Base-by-base conservation (phyloP, 108 stramenopile genomes). In the Cyclotella sp. region DNA sequence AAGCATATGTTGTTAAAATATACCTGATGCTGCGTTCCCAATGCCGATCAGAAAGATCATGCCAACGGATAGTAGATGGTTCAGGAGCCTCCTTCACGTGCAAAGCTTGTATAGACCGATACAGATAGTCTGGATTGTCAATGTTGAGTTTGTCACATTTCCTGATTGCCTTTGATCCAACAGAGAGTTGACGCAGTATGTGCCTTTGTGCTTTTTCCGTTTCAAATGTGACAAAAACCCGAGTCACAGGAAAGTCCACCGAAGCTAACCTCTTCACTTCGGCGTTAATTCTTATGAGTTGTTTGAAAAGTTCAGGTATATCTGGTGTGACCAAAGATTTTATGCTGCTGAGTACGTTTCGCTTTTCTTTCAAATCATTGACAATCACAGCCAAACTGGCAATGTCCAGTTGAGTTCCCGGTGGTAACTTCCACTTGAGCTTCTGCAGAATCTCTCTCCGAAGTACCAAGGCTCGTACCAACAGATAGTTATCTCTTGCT, bases 11-110 rank as follows among this genome's bases (percentile, higher is more conserved):
- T n/a, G 47, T 49, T 7, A 49, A 9, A 16, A 49, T 3, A 49
- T n/a, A 49, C n/a, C 47, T 49, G 47, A 49, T 49, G 9, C 47
- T 49, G 3, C 47, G 15, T 49, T 49, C 47, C 47, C 47, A 49
- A 49, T 16, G 47, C n/a, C 9, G 15, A 49, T 49, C 47, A 7
- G 47, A 49, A 16, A 49, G 47, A 49, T 49, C 47, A 49, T 49
- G 47, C 47, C 47, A 49, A 49, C 47, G 47, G 15, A 49, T 49
- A n/a, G 47, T 49, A n/a, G 47, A 49, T 49, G 47, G 47, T n/a
- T 49, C 47, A 49, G 15, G n/a, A 16, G 47, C 47, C 47, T 49
- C 47, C 9, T 49, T 49, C 47, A 49, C 47, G 9, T 49, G 47
- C 47, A 49, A 49, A 16, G n/a, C 47, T n/a, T 49, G 18, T 1